Evolutionary conservation across 169 alveolate genomes (phyloP).

Genomic region (Plasmodium ovale): DNA sequence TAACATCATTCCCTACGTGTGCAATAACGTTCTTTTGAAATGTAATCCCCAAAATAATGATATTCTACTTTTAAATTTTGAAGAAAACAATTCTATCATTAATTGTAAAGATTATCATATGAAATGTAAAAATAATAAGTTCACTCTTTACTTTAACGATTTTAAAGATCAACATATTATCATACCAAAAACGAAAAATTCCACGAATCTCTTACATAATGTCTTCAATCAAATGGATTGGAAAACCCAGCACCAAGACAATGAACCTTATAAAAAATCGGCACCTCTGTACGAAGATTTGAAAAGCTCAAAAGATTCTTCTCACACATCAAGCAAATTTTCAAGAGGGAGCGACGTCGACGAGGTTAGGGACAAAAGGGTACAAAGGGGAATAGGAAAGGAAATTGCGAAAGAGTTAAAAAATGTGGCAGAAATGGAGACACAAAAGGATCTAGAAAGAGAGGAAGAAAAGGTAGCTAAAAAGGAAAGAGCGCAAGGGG

Average conservation of each 20-base stretch:
- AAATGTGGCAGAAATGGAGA: neutral
- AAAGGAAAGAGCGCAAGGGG: neutral
- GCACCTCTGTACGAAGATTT: neutral
- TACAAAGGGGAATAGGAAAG: neutral
- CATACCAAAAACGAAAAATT: slow-evolving; percentile 52
- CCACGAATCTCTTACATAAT: slow-evolving; percentile 10
- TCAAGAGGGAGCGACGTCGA: neutral
- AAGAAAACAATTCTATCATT: slow-evolving; percentile 6
- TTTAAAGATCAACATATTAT: slow-evolving; percentile 67
- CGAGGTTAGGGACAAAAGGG: slow-evolving; percentile 1
- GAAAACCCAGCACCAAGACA: slow-evolving; percentile 3
- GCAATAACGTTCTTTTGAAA: slow-evolving; percentile 32
- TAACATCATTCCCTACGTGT: slow-evolving; percentile 43
- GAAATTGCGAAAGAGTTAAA: slow-evolving; percentile 7
- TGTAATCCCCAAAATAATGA: slow-evolving; percentile 5
- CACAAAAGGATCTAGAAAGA: neutral
- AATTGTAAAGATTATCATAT: slow-evolving; percentile 48
- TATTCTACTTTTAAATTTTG: slow-evolving; percentile 32
- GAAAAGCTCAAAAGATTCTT: slow-evolving; percentile 1
- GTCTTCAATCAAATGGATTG: slow-evolving; percentile 48
- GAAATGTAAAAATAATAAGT: slow-evolving; percentile 52
- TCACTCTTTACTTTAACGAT: slow-evolving; percentile 37
- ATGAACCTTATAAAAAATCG: neutral
- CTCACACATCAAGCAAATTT: slow-evolving; percentile 4
- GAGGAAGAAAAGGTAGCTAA: neutral